Percentiles rank a stretch among this genome's conserved stretches.
Evolutionary conservation across 139 green algal genomes (phyloP).

Genomic region (Gonium pectorale): DNA sequence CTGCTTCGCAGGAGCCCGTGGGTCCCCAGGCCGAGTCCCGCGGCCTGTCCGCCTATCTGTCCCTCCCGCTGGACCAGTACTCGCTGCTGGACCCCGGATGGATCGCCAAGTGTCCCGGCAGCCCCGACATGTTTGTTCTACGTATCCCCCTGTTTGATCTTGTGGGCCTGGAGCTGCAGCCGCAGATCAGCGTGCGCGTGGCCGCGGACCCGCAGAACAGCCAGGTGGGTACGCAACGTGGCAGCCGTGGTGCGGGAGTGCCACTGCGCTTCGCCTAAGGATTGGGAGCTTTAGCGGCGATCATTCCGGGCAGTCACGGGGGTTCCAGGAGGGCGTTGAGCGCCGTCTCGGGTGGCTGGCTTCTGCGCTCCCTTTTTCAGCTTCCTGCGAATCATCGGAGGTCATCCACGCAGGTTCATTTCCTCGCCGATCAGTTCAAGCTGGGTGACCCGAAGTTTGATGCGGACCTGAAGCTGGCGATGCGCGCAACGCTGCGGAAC

Average conservation of each 20-base stretch:
- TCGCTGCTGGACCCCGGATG: constrained; percentile 60
- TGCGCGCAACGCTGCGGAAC: constrained; percentile 47
- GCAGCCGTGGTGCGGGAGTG: too few relatives aligned
- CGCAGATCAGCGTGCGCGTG: constrained; percentile 57
- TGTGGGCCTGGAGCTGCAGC: constrained; percentile 56
- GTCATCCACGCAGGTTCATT: constrained; percentile 54
- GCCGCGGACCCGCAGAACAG: constrained; percentile 42
- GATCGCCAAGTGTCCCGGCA: constrained; percentile 35
- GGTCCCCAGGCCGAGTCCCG: not conserved
- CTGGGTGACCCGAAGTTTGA: constrained; percentile 62
- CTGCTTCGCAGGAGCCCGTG: constrained; percentile 13
- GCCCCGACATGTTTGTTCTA: constrained; percentile 56
- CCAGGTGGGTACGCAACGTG: constrained; percentile 55
- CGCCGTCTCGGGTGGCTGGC: too few relatives aligned
- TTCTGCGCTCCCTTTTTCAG: too few relatives aligned
- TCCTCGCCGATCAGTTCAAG: constrained; percentile 50
- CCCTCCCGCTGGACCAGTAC: constrained; percentile 65
- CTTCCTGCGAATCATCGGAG: too few relatives aligned
- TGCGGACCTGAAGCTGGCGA: constrained; percentile 52
- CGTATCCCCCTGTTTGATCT: constrained; percentile 59
- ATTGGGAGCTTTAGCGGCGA: too few relatives aligned
- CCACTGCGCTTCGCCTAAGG: too few relatives aligned
- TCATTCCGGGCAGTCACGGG: too few relatives aligned
- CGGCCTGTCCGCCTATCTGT: constrained; percentile 54
- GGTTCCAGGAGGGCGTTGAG: too few relatives aligned